These are phyloP conservation scores for Suhomyces tanzawaensis DNA, from an alignment of 805 yeast genomes.

Conservation along the genomic window DNA sequence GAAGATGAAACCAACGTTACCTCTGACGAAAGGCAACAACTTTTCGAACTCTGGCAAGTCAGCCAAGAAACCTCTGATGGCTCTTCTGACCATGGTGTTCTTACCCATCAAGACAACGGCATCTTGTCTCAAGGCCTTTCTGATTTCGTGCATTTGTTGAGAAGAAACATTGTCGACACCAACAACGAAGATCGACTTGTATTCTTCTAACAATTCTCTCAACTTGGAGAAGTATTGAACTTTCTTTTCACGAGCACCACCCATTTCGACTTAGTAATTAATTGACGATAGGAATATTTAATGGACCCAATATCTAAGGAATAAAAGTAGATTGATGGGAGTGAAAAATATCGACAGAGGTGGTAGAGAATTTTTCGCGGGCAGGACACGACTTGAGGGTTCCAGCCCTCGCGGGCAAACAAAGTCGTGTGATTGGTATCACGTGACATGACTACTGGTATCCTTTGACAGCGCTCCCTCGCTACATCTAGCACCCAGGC, in stretches of 20 bases:
- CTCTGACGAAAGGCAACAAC: conserved; percentile 90
- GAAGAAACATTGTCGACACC: conserved; percentile 99
- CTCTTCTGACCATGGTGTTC: conserved; percentile 99
- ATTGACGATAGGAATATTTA: conserved; percentile 87
- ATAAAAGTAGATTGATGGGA: neutral
- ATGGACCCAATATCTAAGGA: conserved; percentile 45
- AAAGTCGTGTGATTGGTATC: too few relatives aligned
- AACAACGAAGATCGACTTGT: conserved; percentile 97
- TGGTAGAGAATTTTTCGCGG: conserved; percentile 4
- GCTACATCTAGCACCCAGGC: too few relatives aligned
- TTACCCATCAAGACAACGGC: conserved; percentile 99
- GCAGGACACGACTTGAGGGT: neutral
- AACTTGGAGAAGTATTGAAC: conserved; percentile 92
- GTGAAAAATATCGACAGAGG: conserved; percentile 1
- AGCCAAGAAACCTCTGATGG: conserved; percentile 90
- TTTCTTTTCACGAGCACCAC: conserved; percentile 99
- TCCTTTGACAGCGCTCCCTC: too few relatives aligned
- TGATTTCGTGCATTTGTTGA: conserved; percentile 99
- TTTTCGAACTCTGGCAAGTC: conserved; percentile 97
- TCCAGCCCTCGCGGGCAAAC: neutral
- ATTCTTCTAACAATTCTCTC: conserved; percentile 92
- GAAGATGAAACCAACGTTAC: conserved; percentile 99
- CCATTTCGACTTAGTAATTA: conserved; percentile 84
- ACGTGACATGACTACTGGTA: too few relatives aligned
- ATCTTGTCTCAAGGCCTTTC: conserved; percentile 92